These are phyloP conservation scores for Trichoderma atroviride DNA, from an alignment of 2,329 filamentous ascomycete genomes.

Conservation along the genomic window DNA sequence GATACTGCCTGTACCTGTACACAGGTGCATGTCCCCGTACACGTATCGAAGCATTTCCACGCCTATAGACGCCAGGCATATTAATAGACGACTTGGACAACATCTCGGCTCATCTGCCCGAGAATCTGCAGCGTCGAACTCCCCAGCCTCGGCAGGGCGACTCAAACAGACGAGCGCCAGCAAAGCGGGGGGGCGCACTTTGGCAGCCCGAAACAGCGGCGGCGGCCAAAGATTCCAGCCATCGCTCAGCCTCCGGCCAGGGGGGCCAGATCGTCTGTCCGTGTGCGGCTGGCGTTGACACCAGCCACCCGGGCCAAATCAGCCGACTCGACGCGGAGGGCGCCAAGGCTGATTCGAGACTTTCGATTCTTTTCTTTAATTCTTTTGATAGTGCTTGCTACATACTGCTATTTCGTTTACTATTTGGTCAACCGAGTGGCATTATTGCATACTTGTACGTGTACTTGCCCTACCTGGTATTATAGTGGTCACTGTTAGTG, in stretches of 20 bases:
- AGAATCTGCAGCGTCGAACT: background rate
- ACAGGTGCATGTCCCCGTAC: background rate
- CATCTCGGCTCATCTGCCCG: background rate
- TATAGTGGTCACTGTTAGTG: background rate
- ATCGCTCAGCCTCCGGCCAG: conserved; percentile 12
- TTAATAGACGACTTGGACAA: background rate
- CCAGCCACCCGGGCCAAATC: conserved; percentile 1
- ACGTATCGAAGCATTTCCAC: background rate
- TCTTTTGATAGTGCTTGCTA: too few species aligned
- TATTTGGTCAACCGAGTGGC: too few species aligned
- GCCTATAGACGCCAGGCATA: background rate
- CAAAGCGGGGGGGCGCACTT: background rate
- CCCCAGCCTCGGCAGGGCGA: background rate
- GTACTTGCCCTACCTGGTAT: too few species aligned
- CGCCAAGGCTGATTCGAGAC: conserved; percentile 20
- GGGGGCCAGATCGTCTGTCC: background rate
- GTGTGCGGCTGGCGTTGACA: background rate
- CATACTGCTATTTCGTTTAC: too few species aligned
- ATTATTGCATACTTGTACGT: too few species aligned
- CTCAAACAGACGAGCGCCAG: background rate
- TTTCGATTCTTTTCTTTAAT: background rate
- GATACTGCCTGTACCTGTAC: background rate
- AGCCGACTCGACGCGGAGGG: conserved; percentile 1
- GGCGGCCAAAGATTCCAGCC: conserved; percentile 9
- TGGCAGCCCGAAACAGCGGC: background rate